Evolutionary conservation across 2,329 filamentous ascomycete genomes (phyloP).

Genomic region (Lecanoromycetidae sp.): DNA sequence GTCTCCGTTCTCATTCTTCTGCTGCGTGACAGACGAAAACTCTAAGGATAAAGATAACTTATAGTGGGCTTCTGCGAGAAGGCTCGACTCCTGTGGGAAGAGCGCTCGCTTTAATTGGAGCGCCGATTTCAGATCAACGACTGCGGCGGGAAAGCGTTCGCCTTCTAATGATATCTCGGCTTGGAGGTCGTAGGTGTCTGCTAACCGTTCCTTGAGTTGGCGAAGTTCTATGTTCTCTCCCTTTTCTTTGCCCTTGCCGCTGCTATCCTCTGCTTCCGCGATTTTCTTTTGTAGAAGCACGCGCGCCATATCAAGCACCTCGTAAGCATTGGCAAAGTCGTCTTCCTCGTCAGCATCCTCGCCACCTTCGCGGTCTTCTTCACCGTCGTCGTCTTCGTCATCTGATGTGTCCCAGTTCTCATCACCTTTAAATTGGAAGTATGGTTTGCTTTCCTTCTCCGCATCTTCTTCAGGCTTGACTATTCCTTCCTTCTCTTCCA

Average conservation of each 20-base stretch:
- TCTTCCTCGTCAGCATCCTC: constrained; percentile 49
- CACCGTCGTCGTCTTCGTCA: constrained; percentile 50
- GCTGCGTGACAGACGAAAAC: constrained; percentile 65
- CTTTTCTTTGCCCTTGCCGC: constrained; percentile 38
- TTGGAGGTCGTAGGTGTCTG: constrained; percentile 86
- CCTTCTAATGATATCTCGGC: constrained; percentile 96
- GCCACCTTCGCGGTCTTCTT: constrained; percentile 30
- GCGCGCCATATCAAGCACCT: constrained; percentile 51
- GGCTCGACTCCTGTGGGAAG: constrained; percentile 66
- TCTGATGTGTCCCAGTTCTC: constrained; percentile 84
- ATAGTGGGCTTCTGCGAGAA: constrained; percentile 89
- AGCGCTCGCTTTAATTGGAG: constrained; percentile 68
- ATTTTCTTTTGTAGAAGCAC: constrained; percentile 47
- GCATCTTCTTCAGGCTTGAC: constrained; percentile 25
- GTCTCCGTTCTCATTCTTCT: constrained; percentile 29
- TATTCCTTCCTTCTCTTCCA: constrained; percentile 16
- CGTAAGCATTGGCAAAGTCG: constrained; percentile 52
- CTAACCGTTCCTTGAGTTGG: constrained; percentile 71
- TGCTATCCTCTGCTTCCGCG: constrained; percentile 33
- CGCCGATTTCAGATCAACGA: constrained; percentile 66
- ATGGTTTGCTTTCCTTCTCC: constrained; percentile 52
- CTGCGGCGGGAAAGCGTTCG: constrained; percentile 80
- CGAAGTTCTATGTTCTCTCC: constrained; percentile 32
- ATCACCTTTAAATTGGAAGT: constrained; percentile 88
- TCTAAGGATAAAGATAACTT: constrained; percentile 92